These are phyloP conservation scores for Boletales sp. DNA, from an alignment of 768 basidiomycete species.

Conservation along the genomic window DNA sequence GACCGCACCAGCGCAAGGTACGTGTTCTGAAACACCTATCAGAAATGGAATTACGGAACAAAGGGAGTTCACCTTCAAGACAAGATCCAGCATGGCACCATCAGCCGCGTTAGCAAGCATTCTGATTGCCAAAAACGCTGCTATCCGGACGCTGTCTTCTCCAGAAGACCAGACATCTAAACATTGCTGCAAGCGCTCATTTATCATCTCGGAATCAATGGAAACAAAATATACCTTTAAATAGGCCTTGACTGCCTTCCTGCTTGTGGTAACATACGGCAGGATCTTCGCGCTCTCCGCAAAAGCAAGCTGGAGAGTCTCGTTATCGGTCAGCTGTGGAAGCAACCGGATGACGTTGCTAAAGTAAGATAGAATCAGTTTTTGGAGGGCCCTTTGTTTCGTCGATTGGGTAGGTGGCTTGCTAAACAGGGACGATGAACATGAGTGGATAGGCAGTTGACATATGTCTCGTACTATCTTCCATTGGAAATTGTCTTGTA, in stretches of 20 bases:
- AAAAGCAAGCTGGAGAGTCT: conserved; percentile 66
- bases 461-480: conserved; percentile 56
- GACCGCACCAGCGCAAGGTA: conserved; percentile 85
- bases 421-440: conserved; percentile 38
- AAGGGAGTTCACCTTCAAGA: conserved; percentile 63
- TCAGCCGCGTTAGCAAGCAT: conserved; percentile 76
- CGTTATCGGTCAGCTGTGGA: conserved; percentile 66
- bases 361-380: conserved; percentile 86
- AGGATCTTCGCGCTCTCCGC: conserved; percentile 85
- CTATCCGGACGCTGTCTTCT: conserved; percentile 77
- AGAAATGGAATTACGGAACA: neutral
- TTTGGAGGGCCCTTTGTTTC: conserved; percentile 82
- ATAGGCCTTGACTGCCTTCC: conserved; percentile 83
- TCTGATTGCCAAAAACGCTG: conserved; percentile 81
- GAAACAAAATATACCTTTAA: conserved; percentile 61
- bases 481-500: conserved; percentile 80
- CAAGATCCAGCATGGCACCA: conserved; percentile 75
- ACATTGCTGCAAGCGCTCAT: conserved; percentile 52
- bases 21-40: conserved; percentile 46
- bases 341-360: conserved; percentile 80
- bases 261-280: conserved; percentile 81
- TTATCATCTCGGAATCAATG: neutral
- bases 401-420: conserved; percentile 79
- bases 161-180: conserved; percentile 81
- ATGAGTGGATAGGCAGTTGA: neutral